Evolutionary conservation across 1,284 basidiomycete genomes (phyloP), one percentile per base, ranked within the genome.

Genomic region (Ustilago sp.): DNA sequence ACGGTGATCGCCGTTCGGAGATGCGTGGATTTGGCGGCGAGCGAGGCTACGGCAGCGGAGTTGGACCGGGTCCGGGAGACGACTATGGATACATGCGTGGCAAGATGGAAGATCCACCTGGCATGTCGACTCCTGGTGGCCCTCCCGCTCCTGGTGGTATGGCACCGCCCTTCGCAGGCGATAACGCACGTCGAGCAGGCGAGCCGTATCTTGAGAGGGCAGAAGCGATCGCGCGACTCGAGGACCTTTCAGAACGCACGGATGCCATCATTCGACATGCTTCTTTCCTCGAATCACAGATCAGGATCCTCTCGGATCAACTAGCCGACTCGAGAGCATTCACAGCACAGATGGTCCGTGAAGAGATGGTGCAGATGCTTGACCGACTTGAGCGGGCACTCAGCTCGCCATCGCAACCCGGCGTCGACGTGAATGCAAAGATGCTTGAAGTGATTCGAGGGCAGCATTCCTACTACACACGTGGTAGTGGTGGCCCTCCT

Each of bases 211-310:
- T 77, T 34, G 74, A 77, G 8, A 62, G 66, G 13, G 63, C 57
- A 48, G 74, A 77, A 57, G 54, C 67, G 8, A 59, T 71, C 19
- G 68, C 66, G n/a, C 67, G 78, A 1, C 63, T 81, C 48, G 77
- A 81, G 43, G 81, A 83, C 54, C 64, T 83, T 19, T 80, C 79
- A 31, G 82, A 83, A 57, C 76, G 82, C n/a, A 77, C 81, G 50
- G 82, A 83, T 54, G 77, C 79, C 57, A 80, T 83, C 59, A 83
- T 83, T 54, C 74, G 82, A 19, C 82, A 83, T 59, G 72, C 81
- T 13, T 68, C 68, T n/a, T 83, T 81, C 66, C 75, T 83, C 57
- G 82, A 83, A 59, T 52, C 53, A 3, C 77, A 83, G 47, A 66
- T 83, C 36, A 73, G 80, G 17, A 66, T 65, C n/a, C 66, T 83